Conservation (phyloP, 257 asterid species). For the Gardenia jasminoides region DNA sequence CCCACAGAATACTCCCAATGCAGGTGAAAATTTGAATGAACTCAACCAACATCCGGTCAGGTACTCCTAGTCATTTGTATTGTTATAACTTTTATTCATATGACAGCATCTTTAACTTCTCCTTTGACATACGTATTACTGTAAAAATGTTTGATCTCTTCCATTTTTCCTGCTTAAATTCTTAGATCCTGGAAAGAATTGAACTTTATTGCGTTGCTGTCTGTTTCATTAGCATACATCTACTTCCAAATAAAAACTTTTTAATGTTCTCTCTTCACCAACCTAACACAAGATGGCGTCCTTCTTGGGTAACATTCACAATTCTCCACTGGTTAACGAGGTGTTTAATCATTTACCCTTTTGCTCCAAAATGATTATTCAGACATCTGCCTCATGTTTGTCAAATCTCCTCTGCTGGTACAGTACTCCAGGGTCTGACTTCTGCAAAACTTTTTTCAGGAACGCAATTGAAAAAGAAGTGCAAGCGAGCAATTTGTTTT, state of each 20-base stretch:
- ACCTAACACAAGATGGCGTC: background rate
- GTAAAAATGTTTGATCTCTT: background rate
- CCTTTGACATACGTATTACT: too few relatives aligned
- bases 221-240: background rate
- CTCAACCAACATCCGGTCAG: constrained; percentile 35
- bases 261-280: background rate
- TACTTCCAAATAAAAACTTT: background rate
- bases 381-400: background rate
- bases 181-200: background rate
- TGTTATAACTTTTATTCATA: background rate
- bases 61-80: constrained; percentile 29
- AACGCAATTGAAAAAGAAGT: constrained; percentile 42
- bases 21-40: constrained; percentile 41
- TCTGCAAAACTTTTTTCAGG: constrained; percentile 32
- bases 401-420: background rate
- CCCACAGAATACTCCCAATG: constrained; percentile 27
- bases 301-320: background rate
- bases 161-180: background rate
- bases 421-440: background rate
- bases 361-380: background rate
- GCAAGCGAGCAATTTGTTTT: constrained; percentile 60
- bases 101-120: background rate
- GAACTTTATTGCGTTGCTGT: background rate
- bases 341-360: background rate
- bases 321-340: background rate